Evolutionary conservation across 768 basidiomycete genomes (phyloP), one percentile per base, ranked within the genome.

Genomic region (Chalciporus chontae): DNA sequence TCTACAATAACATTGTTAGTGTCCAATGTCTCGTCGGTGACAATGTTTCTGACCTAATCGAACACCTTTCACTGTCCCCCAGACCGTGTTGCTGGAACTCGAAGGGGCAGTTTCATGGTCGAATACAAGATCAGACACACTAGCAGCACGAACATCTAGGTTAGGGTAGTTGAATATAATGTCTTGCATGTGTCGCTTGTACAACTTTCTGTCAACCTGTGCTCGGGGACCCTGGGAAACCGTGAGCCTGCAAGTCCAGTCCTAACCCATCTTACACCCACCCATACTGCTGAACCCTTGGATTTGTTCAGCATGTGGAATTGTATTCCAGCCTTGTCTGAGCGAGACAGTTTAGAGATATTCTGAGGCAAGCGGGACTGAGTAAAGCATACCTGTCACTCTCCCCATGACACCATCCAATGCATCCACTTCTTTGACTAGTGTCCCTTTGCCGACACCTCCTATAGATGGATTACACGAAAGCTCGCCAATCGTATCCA

Each of bases 381-480:
- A n/a, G n/a, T n/a, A 14, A 15, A 15, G 65, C 79, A 44, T 53
- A 87, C 92, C 91, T 54, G 88, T 79, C n/a, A 92, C 80, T 39
- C 73, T 73, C 2, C 88, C 93, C 75, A 91, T 92, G 9, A 94
- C 61, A 3, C 93, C 93, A 56, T 92, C 93, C 50, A 95, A 70
- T 24, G 93, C 93, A 61, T 95, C 93, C 5, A 95, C 83, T 66
- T 95, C 93, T 38, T 87, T 75, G n/a, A 94, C 90, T 26, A 95
- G 73, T 0, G 86, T 93, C 17, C 93, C 93, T 69, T 95, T 95
- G 5, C 93, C 93, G 4, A 95, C 84, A 17, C 91, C 91, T 7
- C 93, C 93, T 51, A 94, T 87, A 1, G 89, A 91, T 3, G 93
- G 93, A 65, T 95, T 95, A 59, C 93, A 95, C 18, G 90, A 93